Percentiles rank a stretch among this genome's conserved stretches.
These are phyloP conservation scores for Dalbergia oliveri DNA, from an alignment of 306 rosid genomes.

Conservation along the genomic window DNA sequence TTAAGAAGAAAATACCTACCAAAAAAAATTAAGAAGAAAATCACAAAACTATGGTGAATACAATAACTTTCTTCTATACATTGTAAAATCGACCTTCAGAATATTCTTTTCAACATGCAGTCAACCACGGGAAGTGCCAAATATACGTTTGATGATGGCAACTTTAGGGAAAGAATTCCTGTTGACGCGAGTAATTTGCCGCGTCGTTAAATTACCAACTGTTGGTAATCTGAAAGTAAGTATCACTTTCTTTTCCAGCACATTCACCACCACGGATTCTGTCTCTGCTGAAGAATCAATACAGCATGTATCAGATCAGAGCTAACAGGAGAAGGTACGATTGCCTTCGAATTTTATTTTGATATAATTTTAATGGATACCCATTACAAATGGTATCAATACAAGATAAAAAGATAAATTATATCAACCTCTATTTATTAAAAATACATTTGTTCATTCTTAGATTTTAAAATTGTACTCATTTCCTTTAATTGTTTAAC, in stretches of 20 bases:
- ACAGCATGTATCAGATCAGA: slow-evolving; percentile 2
- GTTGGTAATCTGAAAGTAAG: slow-evolving; percentile 60
- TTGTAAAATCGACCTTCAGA: slow-evolving; percentile 32
- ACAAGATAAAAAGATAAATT: too few relatives aligned
- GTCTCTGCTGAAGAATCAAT: slow-evolving; percentile 56
- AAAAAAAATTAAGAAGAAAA: slow-evolving; percentile 22
- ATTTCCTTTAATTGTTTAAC: too few relatives aligned
- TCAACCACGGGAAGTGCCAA: slow-evolving; percentile 55
- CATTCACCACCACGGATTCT: slow-evolving; percentile 75
- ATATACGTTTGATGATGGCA: slow-evolving; percentile 57
- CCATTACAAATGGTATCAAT: too few relatives aligned
- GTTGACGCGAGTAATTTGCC: slow-evolving; percentile 51
- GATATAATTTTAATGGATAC: too few relatives aligned
- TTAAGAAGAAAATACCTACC: slow-evolving; percentile 16
- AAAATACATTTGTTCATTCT: too few relatives aligned
- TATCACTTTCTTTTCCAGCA: slow-evolving; percentile 76
- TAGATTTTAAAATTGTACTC: too few relatives aligned
- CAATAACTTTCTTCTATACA: slow-evolving; percentile 33
- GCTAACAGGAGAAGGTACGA: background rate
- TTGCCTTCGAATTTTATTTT: too few relatives aligned
- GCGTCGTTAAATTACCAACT: slow-evolving; percentile 42
- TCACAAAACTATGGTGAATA: slow-evolving; percentile 2
- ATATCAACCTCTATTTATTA: too few relatives aligned
- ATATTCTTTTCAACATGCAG: slow-evolving; percentile 19
- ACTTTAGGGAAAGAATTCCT: slow-evolving; percentile 56